Conservation (phyloP, 2,329 filamentous ascomycete species). For the Phialocephala subalpina region DNA sequence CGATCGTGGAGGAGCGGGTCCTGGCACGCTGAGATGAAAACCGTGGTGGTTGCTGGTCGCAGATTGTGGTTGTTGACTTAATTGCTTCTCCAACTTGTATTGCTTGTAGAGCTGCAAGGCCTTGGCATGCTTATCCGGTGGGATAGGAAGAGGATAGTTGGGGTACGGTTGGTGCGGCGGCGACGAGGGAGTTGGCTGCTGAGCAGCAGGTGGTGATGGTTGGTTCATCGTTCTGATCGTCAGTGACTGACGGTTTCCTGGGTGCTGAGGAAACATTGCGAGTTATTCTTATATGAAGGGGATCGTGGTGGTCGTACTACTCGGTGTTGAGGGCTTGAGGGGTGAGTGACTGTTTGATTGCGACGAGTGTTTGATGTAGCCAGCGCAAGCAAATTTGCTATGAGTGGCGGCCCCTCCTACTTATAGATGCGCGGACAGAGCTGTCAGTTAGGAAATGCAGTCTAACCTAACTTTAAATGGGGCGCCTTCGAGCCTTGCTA, state of each 20-base stretch:
- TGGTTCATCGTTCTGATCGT: constrained; percentile 27
- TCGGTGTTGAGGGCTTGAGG: constrained; percentile 15
- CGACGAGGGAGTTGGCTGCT: constrained; percentile 27
- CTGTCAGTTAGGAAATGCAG: constrained; percentile 3
- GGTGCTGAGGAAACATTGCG: constrained; percentile 3
- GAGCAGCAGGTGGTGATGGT: constrained; percentile 12
- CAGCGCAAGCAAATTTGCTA: constrained; percentile 8
- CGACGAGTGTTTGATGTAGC: neutral
- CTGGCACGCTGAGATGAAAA: constrained; percentile 29
- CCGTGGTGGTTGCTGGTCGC: constrained; percentile 27
- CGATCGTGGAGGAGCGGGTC: constrained; percentile 32
- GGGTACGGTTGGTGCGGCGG: constrained; percentile 25
- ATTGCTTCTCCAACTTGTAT: constrained; percentile 32
- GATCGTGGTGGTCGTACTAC: constrained; percentile 1
- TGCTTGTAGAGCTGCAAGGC: constrained; percentile 36
- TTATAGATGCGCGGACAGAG: neutral
- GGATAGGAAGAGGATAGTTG: constrained; percentile 37
- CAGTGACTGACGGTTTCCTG: constrained; percentile 20
- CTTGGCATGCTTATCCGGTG: constrained; percentile 32
- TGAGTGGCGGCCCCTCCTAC: neutral
- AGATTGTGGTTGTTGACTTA: constrained; percentile 29
- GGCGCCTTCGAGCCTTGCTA: neutral
- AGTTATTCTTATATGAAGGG: constrained; percentile 1
- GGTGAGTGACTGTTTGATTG: constrained; percentile 9
- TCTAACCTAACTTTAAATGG: neutral